Conservation (phyloP, 805 yeast genomes). For the Ogataea populi-albae region DNA sequence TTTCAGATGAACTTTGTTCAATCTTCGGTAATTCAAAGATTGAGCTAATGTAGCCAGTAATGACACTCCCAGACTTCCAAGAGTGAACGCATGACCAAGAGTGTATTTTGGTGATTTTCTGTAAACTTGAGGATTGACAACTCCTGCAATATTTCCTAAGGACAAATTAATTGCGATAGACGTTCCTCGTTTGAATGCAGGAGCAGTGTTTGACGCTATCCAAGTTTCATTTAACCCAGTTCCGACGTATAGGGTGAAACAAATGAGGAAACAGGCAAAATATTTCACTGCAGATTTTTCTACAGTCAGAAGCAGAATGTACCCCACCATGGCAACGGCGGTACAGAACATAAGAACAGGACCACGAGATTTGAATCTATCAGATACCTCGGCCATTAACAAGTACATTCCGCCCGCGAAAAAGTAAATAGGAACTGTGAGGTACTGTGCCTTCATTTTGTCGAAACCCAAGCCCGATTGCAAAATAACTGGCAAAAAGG, state of each 20-base stretch:
- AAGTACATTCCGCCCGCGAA: slow-evolving; percentile 32
- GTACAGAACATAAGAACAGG: slow-evolving; percentile 31
- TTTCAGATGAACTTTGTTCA: slow-evolving; percentile 7
- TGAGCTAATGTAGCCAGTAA: slow-evolving; percentile 4
- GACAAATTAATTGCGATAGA: slow-evolving; percentile 42
- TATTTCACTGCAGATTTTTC: slow-evolving; percentile 21
- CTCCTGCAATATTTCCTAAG: slow-evolving; percentile 45
- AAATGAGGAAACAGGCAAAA: slow-evolving; percentile 33
- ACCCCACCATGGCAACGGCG: slow-evolving; percentile 29
- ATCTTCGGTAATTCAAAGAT: slow-evolving; percentile 3
- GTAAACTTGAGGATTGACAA: slow-evolving; percentile 43
- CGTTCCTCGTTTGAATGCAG: slow-evolving; percentile 41
- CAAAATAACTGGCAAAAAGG: slow-evolving; percentile 41
- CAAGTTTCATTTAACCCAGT: slow-evolving; percentile 41
- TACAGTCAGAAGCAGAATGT: slow-evolving; percentile 30
- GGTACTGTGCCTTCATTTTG: slow-evolving; percentile 35
- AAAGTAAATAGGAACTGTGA: slow-evolving; percentile 40
- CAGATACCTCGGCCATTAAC: slow-evolving; percentile 27
- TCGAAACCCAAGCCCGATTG: slow-evolving; percentile 33
- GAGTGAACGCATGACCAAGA: slow-evolving; percentile 39
- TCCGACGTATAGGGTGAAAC: slow-evolving; percentile 34
- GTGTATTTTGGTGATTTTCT: slow-evolving; percentile 35
- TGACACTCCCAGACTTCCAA: slow-evolving; percentile 30
- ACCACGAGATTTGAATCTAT: slow-evolving; percentile 29
- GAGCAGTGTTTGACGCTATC: slow-evolving; percentile 41